Evolutionary conservation across 768 basidiomycete genomes (phyloP), one percentile per base, ranked within the genome.

Genomic region (Tylopilus subfusipes): DNA sequence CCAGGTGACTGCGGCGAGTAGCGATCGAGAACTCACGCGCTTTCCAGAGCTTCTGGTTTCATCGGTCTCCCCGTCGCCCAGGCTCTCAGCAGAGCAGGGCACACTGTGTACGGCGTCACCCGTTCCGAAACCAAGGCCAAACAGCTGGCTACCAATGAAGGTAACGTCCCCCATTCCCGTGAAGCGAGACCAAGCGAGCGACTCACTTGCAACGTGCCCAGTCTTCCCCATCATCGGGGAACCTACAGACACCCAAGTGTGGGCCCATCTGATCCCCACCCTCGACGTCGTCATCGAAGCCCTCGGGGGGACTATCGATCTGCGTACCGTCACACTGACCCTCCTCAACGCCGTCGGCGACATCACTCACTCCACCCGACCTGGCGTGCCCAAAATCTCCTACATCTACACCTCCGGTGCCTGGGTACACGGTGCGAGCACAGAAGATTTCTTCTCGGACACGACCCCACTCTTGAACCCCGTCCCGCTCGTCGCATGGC

Each of bases 41-140:
- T 12, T 16, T 16, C 3, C 18, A 71, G 71, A 36, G 69, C 70
- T 24, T 68, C 66, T 21, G 69, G 72, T 27, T 71, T 60, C 53
- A 62, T 72, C 30, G 70, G 69, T 8, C 34, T 61, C 7, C 67
- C 71, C n/a, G 56, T 66, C 16, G 59, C 70, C n/a, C 65, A 68
- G 46, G 73, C 72, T 4, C 66, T 72, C 29, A 64, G 68, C 13
- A 59, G 72, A 44, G 68, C 61, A 6, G 73, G 73, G 0, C 72
- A 74, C 43, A 68, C 60, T 30, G 72, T 73, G 11, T 72, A 72
- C 33, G 72, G 73, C 2, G 50, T 60, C 16, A 73, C 72, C 7
- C 66, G 73, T 45, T 70, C 69, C 2, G 24, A 49, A 14, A 42
- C 40, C 7, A 67, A 66, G 27, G 65, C 59, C 1, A 59, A 58